Percentiles rank a stretch among this genome's conserved stretches.
Conservation (phyloP, 805 yeast species). For the Huiozyma naganishii region DNA sequence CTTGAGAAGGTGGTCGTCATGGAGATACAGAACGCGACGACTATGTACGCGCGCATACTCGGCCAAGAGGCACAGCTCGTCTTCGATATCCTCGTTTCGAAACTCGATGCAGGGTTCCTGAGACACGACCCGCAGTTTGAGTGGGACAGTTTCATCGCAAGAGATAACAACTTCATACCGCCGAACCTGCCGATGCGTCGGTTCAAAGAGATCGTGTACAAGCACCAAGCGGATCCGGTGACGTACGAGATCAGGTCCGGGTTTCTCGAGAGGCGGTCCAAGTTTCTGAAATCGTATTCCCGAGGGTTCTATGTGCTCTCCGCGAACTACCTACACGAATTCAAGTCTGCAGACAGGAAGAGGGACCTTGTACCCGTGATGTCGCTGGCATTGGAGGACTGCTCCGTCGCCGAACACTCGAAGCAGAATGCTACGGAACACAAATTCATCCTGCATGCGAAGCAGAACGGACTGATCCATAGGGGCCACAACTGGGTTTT, state of each 20-base stretch:
- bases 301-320: slow-evolving; percentile 88
- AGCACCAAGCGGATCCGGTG: slow-evolving; percentile 58
- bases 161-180: slow-evolving; percentile 63
- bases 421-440: slow-evolving; percentile 46
- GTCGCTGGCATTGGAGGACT: slow-evolving; percentile 70
- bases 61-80: slow-evolving; percentile 68
- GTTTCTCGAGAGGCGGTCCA: slow-evolving; percentile 77
- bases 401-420: slow-evolving; percentile 75
- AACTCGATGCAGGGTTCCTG: slow-evolving; percentile 57
- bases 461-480: slow-evolving; percentile 62
- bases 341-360: slow-evolving; percentile 71
- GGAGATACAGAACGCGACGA: slow-evolving; percentile 76
- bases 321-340: slow-evolving; percentile 80
- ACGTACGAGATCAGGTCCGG: slow-evolving; percentile 67
- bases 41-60: slow-evolving; percentile 57
- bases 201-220: slow-evolving; percentile 50
- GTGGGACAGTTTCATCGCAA: slow-evolving; percentile 75
- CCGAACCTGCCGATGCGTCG: slow-evolving; percentile 52
- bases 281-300: slow-evolving; percentile 83
- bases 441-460: slow-evolving; percentile 73
- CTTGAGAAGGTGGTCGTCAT: slow-evolving; percentile 78
- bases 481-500: slow-evolving; percentile 93
- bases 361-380: slow-evolving; percentile 73
- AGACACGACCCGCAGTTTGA: slow-evolving; percentile 72
- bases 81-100: slow-evolving; percentile 53